Evolutionary conservation across 2,329 filamentous ascomycete genomes (phyloP).

Genomic region (Aphanocladium album): DNA sequence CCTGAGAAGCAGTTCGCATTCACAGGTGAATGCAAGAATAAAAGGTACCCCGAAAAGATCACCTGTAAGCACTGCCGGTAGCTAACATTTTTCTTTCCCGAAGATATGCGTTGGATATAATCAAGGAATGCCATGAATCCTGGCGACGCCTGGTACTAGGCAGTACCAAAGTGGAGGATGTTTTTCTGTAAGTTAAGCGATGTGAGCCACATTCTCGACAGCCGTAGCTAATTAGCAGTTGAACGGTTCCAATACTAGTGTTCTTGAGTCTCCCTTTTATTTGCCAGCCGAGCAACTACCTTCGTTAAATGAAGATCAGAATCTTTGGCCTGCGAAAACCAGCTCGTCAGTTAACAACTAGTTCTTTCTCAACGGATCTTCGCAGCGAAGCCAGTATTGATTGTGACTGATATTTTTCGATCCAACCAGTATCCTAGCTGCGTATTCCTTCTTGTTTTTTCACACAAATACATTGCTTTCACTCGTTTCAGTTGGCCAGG

Average conservation of each 20-base stretch:
- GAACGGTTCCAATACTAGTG: neutral
- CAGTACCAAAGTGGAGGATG: neutral
- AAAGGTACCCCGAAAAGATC: neutral
- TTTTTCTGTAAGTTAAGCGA: neutral
- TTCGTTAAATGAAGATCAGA: neutral
- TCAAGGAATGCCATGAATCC: neutral
- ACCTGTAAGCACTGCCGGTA: neutral
- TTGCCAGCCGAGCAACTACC: neutral
- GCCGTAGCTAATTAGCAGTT: neutral
- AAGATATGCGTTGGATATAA: neutral
- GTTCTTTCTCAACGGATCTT: neutral
- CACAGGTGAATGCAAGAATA: neutral
- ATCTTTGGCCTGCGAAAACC: neutral
- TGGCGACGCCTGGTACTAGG: neutral
- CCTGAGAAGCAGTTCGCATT: neutral
- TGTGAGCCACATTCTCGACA: neutral
- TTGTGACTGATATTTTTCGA: no score
- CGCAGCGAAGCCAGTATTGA: no score
- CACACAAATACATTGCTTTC: no score
- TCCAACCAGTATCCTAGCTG: no score
- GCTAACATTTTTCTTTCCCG: neutral
- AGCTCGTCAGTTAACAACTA: neutral
- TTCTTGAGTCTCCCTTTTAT: neutral
- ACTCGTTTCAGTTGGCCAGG: no score
- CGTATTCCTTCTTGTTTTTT: no score